Percentiles rank a stretch among this genome's conserved stretches.
Conservation (phyloP, 208 protist species). For the Trypanosoma rangeli region DNA sequence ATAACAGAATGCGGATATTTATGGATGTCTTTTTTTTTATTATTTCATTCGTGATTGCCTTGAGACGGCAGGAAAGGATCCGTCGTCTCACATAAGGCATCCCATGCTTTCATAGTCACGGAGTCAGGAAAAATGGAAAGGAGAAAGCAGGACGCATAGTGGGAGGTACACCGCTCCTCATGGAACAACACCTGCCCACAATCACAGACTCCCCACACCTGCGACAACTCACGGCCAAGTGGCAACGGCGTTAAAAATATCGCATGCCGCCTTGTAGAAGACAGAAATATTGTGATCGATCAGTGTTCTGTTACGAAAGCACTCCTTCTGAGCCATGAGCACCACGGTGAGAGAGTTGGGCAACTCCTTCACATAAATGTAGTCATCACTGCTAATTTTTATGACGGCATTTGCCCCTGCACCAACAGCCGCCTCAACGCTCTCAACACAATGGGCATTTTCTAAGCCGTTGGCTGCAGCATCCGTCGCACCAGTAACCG, state of each 20-base stretch:
- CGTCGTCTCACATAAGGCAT: too few relatives aligned
- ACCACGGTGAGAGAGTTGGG: slow-evolving; percentile 84
- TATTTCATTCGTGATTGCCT: neutral
- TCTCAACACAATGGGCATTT: neutral
- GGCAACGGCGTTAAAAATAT: slow-evolving; percentile 56
- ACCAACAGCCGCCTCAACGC: slow-evolving; percentile 31
- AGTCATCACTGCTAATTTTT: slow-evolving; percentile 59
- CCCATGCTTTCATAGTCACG: too few relatives aligned
- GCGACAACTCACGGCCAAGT: slow-evolving; percentile 1
- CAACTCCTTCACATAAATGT: slow-evolving; percentile 87
- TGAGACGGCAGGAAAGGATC: neutral
- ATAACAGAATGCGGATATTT: too few relatives aligned
- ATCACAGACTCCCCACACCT: slow-evolving; percentile 1
- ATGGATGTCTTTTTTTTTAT: neutral
- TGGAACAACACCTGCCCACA: neutral
- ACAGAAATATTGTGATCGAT: slow-evolving; percentile 86
- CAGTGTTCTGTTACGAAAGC: slow-evolving; percentile 62
- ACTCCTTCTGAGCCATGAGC: slow-evolving; percentile 80
- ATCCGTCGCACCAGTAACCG: neutral
- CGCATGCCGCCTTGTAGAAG: slow-evolving; percentile 75
- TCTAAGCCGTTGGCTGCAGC: neutral
- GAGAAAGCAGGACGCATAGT: too few relatives aligned
- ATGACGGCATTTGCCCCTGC: slow-evolving; percentile 40
- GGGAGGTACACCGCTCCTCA: neutral
- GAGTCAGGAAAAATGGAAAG: too few relatives aligned